Base-by-base conservation (phyloP, 371 early-diverging fungal species). In the Nematocida sp. region DNA sequence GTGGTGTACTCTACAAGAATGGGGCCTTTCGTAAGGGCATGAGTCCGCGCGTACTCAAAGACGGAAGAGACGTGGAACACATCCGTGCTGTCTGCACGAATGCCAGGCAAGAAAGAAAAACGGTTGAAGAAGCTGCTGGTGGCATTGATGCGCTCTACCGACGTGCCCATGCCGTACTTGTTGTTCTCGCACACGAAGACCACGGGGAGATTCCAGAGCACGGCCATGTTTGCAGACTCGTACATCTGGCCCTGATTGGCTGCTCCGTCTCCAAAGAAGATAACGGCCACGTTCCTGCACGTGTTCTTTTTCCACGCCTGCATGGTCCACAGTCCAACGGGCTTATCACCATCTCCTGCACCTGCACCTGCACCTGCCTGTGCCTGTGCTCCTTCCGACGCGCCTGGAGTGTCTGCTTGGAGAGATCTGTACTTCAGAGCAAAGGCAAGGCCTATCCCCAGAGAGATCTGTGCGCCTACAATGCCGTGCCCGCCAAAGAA, bases 401-500 rank as follows among this genome's bases (percentile, higher is more conserved):
- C 55, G 5, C 32, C 36, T 49, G 17, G 15, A 21, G 8, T 8
- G 15, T 51, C 38, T 36, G 36, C 64, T 13, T 15, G 38, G 8
- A 74, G 25, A 4, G 27, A 13, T 1, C 46, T 81, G 86, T 95
- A 97, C 86, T 95, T 90, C 81, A 94, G 91, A 52, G 91, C 87
- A 80, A 94, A 90, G 38, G 95, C 94, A 67, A 93, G 86, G 79
- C 98, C 98, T 11, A 93, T 90, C 63, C 95, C 95, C 67, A 97
- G 86, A 46, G 96, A 93, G 45, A 94, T 90, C 85, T 97, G 98
- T 43, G 98, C 96, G 74, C 98, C 98, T 64, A 97, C 98, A 80
- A 97, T 95, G 78, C 98, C 98, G 87, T 97, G 95, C 70, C 98
- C 98, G 78, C 98, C 98, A 84, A 89, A 95, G 86, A 97, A 96